phyloP scores from a whole-genome alignment of 257 asterid genomes.

The Scutellaria minor region DNA sequence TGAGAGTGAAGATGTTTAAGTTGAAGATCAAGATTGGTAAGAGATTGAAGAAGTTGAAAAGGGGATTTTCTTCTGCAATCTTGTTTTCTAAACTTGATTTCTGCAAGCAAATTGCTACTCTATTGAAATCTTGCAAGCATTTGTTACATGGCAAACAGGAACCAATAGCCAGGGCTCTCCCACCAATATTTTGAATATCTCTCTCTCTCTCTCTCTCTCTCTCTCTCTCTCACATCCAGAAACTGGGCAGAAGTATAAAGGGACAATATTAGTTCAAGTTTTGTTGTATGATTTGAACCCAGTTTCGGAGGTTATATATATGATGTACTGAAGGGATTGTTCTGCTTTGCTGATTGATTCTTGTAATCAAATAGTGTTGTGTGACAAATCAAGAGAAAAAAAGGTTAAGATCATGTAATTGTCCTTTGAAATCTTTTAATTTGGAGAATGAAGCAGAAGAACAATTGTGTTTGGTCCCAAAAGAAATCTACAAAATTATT shows the following conservation, averaged over 20 bases:
- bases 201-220: neutral
- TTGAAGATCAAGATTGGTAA: constrained; percentile 69
- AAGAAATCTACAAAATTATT: too few species aligned
- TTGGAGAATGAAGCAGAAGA: too few species aligned
- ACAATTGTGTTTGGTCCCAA: too few species aligned
- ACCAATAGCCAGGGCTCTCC: constrained; percentile 31
- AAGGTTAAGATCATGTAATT: neutral
- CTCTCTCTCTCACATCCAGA: neutral
- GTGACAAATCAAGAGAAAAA: neutral
- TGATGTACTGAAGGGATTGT: neutral
- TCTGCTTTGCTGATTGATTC: constrained; percentile 15
- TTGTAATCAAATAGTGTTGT: constrained; percentile 1
- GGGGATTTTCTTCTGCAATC: constrained; percentile 45
- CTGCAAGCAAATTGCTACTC: constrained; percentile 49
- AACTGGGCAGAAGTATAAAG: neutral
- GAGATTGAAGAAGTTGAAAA: constrained; percentile 59
- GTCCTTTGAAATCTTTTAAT: neutral
- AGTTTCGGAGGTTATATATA: too few species aligned
- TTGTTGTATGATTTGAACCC: neutral
- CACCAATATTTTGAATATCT: constrained; percentile 18
- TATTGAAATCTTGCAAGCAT: constrained; percentile 61
- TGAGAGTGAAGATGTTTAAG: constrained; percentile 60
- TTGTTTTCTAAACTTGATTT: constrained; percentile 46
- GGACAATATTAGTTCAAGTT: neutral
- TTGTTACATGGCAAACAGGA: constrained; percentile 48